These are phyloP conservation scores for Myrmaecium sp. DNA, from an alignment of 2,329 filamentous ascomycete species.

Conservation along the genomic window DNA sequence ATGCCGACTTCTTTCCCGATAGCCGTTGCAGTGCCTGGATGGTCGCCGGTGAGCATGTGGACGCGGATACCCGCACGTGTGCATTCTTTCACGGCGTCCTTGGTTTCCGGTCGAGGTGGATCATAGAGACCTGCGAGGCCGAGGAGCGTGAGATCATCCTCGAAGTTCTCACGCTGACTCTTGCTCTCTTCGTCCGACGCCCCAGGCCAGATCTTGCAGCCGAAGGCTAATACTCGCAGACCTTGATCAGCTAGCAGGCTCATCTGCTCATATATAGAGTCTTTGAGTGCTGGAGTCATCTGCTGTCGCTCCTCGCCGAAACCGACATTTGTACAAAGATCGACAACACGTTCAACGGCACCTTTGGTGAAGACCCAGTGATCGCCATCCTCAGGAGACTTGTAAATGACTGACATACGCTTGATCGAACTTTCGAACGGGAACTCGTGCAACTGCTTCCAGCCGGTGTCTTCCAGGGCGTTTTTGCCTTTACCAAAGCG, in stretches of 20 bases:
- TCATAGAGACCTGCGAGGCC: constrained; percentile 82
- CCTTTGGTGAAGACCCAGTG: constrained; percentile 22
- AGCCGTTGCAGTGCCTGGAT: constrained; percentile 27
- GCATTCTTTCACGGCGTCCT: constrained; percentile 32
- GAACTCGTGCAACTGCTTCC: constrained; percentile 19
- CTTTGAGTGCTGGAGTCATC: constrained; percentile 32
- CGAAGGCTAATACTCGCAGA: constrained; percentile 11
- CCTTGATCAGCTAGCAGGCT: constrained; percentile 13
- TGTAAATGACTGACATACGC: constrained; percentile 23
- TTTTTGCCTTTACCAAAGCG: constrained; percentile 20
- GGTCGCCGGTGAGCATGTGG: constrained; percentile 33
- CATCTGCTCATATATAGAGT: constrained; percentile 45
- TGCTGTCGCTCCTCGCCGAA: constrained; percentile 19
- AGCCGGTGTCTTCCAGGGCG: constrained; percentile 11
- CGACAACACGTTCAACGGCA: constrained; percentile 14
- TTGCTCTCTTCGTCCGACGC: constrained; percentile 13
- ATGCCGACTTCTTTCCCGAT: constrained; percentile 31
- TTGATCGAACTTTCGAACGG: constrained; percentile 24
- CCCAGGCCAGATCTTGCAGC: constrained; percentile 13
- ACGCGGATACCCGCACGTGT: constrained; percentile 29
- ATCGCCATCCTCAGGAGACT: constrained; percentile 12
- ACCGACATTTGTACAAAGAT: constrained; percentile 17
- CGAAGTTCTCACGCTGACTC: constrained; percentile 41
- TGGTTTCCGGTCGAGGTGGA: constrained; percentile 67
- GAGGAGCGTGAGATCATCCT: constrained; percentile 52